These are phyloP conservation scores for Dictyostelium intermedium DNA, from an alignment of 78 protist species.

Conservation along the genomic window DNA sequence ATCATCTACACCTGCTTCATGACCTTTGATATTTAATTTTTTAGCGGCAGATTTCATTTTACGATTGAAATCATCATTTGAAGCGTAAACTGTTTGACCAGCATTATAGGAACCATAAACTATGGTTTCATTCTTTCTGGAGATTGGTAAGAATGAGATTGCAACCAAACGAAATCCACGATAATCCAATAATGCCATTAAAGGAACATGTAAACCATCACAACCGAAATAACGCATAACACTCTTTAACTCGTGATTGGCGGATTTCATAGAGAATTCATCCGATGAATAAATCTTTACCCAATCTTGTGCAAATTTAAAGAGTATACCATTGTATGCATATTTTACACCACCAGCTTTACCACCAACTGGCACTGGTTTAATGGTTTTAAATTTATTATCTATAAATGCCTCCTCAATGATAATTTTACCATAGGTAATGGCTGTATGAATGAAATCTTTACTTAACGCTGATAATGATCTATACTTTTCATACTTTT, in stretches of 20 bases:
- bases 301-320: conserved; percentile 78
- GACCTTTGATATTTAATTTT: conserved; percentile 78
- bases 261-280: conserved; percentile 71
- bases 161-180: conserved; percentile 83
- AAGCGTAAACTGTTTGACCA: conserved; percentile 43
- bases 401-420: conserved; percentile 78
- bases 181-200: conserved; percentile 79
- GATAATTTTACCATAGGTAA: conserved; percentile 82
- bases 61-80: neutral
- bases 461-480: conserved; percentile 59
- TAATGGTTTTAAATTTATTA: conserved; percentile 52
- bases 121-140: conserved; percentile 10
- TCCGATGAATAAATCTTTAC: conserved; percentile 64
- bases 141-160: conserved; percentile 77
- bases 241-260: conserved; percentile 60
- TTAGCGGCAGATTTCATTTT: conserved; percentile 74
- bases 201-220: conserved; percentile 80
- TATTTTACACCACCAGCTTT: conserved; percentile 77
- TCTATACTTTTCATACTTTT: conserved; percentile 59
- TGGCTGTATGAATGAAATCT: conserved; percentile 82
- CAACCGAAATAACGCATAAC: conserved; percentile 80
- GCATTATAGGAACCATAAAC: conserved; percentile 79
- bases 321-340: conserved; percentile 77
- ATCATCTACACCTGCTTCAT: conserved; percentile 52
- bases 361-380: conserved; percentile 38